Percentiles rank a stretch among this genome's conserved stretches.
phyloP scores from a whole-genome alignment of 331 rosid species.

The Quercus lobata region DNA sequence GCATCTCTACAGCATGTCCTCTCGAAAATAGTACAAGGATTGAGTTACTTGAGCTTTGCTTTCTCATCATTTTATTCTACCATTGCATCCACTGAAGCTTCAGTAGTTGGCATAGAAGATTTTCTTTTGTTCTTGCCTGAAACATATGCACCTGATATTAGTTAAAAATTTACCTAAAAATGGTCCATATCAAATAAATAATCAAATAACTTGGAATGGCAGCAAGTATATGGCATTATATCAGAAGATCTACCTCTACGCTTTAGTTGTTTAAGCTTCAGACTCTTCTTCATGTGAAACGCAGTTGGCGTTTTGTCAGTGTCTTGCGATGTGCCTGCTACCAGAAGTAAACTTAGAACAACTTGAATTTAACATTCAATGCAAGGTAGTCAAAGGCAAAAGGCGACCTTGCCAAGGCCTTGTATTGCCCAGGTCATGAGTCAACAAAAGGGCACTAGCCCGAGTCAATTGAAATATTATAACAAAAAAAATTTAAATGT shows the following conservation, averaged over 20 bases:
- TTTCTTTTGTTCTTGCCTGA: conserved; percentile 50
- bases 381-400: too few relatives aligned
- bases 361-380: too few relatives aligned
- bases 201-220: neutral
- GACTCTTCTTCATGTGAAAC: conserved; percentile 43
- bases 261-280: conserved; percentile 41
- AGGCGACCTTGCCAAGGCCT: too few relatives aligned
- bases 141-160: neutral
- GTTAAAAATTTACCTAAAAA: neutral
- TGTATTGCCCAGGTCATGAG: too few relatives aligned
- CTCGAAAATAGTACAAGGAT: neutral
- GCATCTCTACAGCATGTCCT: neutral
- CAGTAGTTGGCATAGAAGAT: conserved; percentile 28
- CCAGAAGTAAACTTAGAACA: conserved; percentile 3
- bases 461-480: too few relatives aligned
- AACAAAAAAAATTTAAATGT: too few relatives aligned
- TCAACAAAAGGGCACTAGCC: too few relatives aligned
- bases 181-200: neutral
- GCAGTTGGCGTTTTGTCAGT: neutral
- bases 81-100: conserved; percentile 33
- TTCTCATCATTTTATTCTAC: conserved; percentile 19
- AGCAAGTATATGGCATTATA: neutral
- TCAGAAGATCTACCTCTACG: conserved; percentile 26
- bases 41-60: neutral
- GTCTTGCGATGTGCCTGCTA: conserved; percentile 23